Conservation (phyloP, 495 filamentous ascomycete genomes). For the Neurospora sp. region DNA sequence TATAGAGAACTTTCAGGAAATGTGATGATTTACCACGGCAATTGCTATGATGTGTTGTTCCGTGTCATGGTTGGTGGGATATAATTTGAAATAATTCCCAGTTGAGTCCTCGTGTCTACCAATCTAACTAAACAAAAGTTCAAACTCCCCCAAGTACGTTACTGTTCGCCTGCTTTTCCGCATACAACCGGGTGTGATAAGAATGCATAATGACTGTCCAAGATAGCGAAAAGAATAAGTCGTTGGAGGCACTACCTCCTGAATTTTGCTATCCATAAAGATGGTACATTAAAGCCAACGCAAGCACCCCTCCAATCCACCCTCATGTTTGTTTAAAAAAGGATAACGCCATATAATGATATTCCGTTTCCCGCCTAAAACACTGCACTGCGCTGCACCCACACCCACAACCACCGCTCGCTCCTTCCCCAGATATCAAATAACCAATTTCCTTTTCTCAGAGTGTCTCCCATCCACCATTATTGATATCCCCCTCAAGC, state of each 20-base stretch:
- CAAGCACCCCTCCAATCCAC: background rate
- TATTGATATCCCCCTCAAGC: slow-evolving; percentile 90
- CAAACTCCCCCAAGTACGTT: background rate
- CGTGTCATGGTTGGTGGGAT: background rate
- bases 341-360: background rate
- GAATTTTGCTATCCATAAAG: background rate
- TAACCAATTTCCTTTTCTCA: slow-evolving; percentile 17
- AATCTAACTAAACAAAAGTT: background rate
- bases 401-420: background rate
- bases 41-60: background rate
- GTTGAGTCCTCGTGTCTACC: background rate
- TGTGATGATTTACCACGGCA: background rate
- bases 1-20: background rate
- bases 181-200: background rate
- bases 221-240: background rate
- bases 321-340: background rate
- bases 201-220: background rate
- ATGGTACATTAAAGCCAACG: background rate
- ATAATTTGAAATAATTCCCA: background rate
- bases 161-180: background rate
- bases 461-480: slow-evolving; percentile 93
- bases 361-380: background rate
- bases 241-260: background rate
- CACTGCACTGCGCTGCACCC: background rate
- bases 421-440: background rate